A percentile compares a stretch with the other conserved stretches of the same genome.
Evolutionary conservation across 441 rosid genomes (phyloP).

Genomic region (Gossypium schwendimanii): DNA sequence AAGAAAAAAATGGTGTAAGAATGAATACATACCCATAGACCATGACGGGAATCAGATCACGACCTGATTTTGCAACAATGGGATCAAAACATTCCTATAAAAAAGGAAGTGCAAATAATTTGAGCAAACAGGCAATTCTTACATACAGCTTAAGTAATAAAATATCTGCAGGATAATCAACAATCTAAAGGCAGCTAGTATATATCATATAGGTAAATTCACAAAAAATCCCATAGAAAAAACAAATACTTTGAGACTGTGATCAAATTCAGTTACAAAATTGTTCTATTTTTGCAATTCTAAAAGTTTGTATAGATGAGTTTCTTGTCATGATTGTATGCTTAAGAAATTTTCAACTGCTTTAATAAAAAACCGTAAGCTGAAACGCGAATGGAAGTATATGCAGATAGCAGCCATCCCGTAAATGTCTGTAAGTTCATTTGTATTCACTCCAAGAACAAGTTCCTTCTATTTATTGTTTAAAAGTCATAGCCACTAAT

Average conservation of each 20-base stretch:
- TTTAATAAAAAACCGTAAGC: not conserved
- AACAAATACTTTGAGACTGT: not conserved
- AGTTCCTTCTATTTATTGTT: not conserved
- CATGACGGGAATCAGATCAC: slow-evolving; percentile 92
- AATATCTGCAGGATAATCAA: slow-evolving; percentile 1
- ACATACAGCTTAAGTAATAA: not conserved
- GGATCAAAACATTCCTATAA: slow-evolving; percentile 95
- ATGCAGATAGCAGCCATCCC: not conserved
- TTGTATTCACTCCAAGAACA: not conserved
- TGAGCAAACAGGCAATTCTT: not conserved
- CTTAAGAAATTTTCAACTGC: not conserved
- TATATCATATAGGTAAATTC: not conserved
- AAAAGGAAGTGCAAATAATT: slow-evolving; percentile 9
- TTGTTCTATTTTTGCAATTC: not conserved
- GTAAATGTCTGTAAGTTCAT: not conserved
- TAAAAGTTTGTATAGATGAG: not conserved
- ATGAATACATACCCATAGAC: slow-evolving; percentile 68
- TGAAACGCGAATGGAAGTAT: not conserved
- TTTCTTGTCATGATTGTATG: not conserved
- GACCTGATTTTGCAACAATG: slow-evolving; percentile 66
- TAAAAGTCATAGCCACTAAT: not conserved
- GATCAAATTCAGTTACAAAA: not conserved
- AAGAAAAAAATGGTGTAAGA: not conserved
- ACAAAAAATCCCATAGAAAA: not conserved
- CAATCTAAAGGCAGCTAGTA: not conserved